These are phyloP conservation scores for Carnegiea gigantea DNA, from an alignment of 179 eudicot genomes.

Conservation along the genomic window DNA sequence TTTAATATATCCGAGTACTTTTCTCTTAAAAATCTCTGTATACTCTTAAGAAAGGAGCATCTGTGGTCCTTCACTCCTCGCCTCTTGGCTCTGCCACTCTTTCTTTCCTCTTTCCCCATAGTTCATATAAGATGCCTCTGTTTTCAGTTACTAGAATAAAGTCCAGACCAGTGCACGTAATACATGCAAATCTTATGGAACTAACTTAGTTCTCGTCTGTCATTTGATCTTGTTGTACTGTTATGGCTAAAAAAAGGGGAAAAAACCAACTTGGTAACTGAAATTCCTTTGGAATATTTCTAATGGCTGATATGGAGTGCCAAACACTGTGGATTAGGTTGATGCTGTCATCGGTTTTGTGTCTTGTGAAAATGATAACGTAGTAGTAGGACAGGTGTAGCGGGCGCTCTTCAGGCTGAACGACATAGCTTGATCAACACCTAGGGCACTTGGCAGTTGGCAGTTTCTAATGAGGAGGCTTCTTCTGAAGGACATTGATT, in stretches of 20 bases:
- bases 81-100: background rate
- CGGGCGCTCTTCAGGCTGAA: background rate
- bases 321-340: background rate
- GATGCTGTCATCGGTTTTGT: background rate
- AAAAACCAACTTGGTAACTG: background rate
- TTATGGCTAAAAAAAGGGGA: background rate
- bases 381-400: background rate
- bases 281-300: background rate
- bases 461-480: background rate
- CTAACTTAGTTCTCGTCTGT: background rate
- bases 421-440: background rate
- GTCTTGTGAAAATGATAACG: background rate
- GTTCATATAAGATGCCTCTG: background rate
- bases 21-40: too few relatives aligned
- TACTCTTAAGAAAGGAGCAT: too few relatives aligned
- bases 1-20: background rate
- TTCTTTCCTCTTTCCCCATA: background rate
- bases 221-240: background rate
- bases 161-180: background rate
- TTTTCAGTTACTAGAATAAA: background rate
- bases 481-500: background rate
- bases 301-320: background rate
- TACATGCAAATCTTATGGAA: background rate
- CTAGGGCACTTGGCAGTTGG: background rate
- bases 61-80: background rate